These are phyloP conservation scores for Periconia digitata DNA, from an alignment of 2,329 filamentous ascomycete species.

Conservation along the genomic window DNA sequence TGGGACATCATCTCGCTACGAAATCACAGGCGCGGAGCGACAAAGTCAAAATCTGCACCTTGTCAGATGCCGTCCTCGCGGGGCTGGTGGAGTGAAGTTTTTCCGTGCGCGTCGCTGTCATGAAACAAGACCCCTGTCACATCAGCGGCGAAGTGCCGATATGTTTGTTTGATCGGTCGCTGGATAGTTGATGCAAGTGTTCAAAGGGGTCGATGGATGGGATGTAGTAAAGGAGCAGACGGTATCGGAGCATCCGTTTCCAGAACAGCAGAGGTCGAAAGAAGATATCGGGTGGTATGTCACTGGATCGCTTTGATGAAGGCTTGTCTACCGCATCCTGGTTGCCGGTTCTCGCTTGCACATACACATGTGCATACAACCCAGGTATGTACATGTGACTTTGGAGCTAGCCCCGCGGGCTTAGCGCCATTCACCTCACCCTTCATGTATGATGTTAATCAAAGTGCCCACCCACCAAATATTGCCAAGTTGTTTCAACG, in stretches of 20 bases:
- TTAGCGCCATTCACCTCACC: not conserved
- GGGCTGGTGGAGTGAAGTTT: constrained; percentile 16
- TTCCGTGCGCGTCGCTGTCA: constrained; percentile 12
- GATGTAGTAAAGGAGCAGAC: too few relatives aligned
- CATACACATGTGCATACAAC: too few relatives aligned
- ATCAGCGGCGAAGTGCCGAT: too few relatives aligned
- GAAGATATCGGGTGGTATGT: not conserved
- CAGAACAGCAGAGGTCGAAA: not conserved
- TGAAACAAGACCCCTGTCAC: constrained; percentile 20
- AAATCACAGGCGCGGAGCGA: constrained; percentile 8
- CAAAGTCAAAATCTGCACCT: constrained; percentile 4
- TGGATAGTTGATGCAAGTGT: too few relatives aligned
- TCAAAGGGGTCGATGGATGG: too few relatives aligned
- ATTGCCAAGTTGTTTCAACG: not conserved
- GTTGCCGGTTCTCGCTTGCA: not conserved
- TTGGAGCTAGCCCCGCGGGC: not conserved
- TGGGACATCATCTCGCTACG: constrained; percentile 9
- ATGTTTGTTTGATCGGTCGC: too few relatives aligned
- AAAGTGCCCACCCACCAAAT: not conserved
- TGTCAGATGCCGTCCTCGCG: constrained; percentile 2
- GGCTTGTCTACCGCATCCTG: too few relatives aligned
- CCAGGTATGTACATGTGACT: too few relatives aligned
- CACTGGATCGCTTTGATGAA: too few relatives aligned
- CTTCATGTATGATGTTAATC: not conserved
- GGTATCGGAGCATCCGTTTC: too few relatives aligned